Evolutionary conservation across 805 yeast species (phyloP), one percentile per base, ranked within the genome.

Genomic region (Yarrowia sp.): DNA sequence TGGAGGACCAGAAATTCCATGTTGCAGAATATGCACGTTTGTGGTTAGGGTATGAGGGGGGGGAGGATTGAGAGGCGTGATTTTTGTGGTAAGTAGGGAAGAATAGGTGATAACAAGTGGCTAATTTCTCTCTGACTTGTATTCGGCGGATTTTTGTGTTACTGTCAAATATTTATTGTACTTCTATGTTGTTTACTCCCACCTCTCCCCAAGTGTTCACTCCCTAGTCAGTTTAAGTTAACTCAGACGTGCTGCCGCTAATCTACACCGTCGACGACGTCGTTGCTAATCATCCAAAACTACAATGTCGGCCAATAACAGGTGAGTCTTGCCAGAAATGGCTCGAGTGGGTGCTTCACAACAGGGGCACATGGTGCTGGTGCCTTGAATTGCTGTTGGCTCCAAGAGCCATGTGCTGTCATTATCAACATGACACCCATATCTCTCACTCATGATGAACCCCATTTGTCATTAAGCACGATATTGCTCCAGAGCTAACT

Each of bases 221-320:
- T 30, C 35, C 38, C 28, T 33, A 22, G 12, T 6, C 41, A 26
- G 35, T 54, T 54, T 38, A 54, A 54, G 61, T 54, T 54, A 32
- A 21, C 58, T 41, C 58, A 33, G 58, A 51, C 58, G 58, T 51
- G 41, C 58, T 51, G 33, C 58, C 26, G 38, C 54, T 51, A 51
- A 51, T 51, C 58, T 51, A 51, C 58, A 51, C 41, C 41, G 58
- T 51, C 58, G 58, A 51, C 58, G 41, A 51, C 58, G 58, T 51
- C 30, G 58, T 38, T 54, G 61, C 46, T 54, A 33, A 54, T 36
- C 46, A 12, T 38, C 36, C 33, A 51, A 22, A 26, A 36, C 17
- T 12, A 54, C 61, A 54, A 54, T 54, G 61, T 54, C 61, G 46
- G 19, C 61, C 11, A 54, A 54, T 38, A 54, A 54, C 61, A 54